Base-by-base conservation (phyloP, 371 early-diverging fungal species). In the Circinella umbellata region DNA sequence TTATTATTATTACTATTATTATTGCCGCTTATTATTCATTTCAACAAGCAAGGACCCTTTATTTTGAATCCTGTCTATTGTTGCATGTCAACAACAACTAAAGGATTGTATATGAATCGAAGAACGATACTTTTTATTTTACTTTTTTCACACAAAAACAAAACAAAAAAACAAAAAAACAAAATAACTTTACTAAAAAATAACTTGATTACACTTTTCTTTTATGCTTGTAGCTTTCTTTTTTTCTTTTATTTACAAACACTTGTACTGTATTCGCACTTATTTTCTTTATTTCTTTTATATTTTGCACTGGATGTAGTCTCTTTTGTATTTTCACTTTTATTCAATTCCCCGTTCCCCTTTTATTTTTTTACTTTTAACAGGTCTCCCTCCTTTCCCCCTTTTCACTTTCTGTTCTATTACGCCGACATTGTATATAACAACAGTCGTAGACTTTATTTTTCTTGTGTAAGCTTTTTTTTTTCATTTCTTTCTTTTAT, bases 81-180 rank as follows among this genome's bases (percentile, higher is more conserved):
- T 27, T 57, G 27, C 20, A 34, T 27, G 57, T 10, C 57, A 34
- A 57, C 7, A 27, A 42, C 6, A 9, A 42, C 6, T 42, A 9
- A 42, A 42, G 57, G 57, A 57, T 57, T 57, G 57, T 57, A 57
- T 57, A 57, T 57, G 57, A 57, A 51, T 51, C n/a, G 51, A 57
- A 11, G 57, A 57, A 57, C 57, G 57, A 57, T 34, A 57, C 34
- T 14, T 57, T 15, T 51, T 42, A 9, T 42, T 42, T 42, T 42
- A 9, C 27, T 27, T 27, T 27, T 27, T 27, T 27, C 27, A 27
- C 27, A 27, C 11, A 1, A 42, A 42, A 42, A 42, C 1, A 42
- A 42, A 42, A 42, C 1, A 6, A 42, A 42, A 42, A 42, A 42
- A 42, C 1, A 6, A 42, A 42, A 42, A 42, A 42, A 9, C 1